Evolutionary conservation across 306 rosid species (phyloP), one percentile per base, ranked within the genome.

Genomic region (Coriaria nepalensis): DNA sequence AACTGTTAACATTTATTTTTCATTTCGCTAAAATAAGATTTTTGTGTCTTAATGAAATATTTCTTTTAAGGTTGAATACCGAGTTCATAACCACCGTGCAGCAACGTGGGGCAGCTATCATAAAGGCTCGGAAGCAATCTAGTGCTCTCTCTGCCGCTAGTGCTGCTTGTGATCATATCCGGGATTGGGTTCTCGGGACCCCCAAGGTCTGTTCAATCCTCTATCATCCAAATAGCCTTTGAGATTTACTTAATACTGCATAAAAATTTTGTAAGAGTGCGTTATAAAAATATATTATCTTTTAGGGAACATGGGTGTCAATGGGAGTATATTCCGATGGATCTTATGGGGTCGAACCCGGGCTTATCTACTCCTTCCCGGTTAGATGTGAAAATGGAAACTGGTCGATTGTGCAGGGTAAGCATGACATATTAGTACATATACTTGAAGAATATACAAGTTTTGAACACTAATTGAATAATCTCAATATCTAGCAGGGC

Each of bases 271-370:
- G 45, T 42, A 42, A 42, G 45, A 13, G 45, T 42, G 0, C 13
- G 36, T 45, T 6, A 35, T 57, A 20, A 9, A 39, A 9, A 7
- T 54, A 10, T 13, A 10, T 45, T 49, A 9, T 54, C 8, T 34
- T 62, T 49, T 43, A 83, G 93, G 93, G 77, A 47, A 74, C 72
- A 40, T 79, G 87, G 87, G 90, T 88, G 33, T 84, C 94, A 41
- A 90, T 90, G 98, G 95, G 98, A 52, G 95, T 90, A 54, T 85
- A 73, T 57, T 81, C 83, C 46, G 93, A 90, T 59, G 98, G 98
- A 8, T 90, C 94, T 52, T 85, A 85, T 73, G 94, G 83, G 5
- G 59, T 90, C 33, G 79, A 72, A 60, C 41, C 63, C 40, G 85
- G 92, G 12, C 78, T 90, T 56, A 69, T 84, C 32, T 90, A 84